Conservation (phyloP, 768 basidiomycete genomes). For the Suillus ampliporus region DNA sequence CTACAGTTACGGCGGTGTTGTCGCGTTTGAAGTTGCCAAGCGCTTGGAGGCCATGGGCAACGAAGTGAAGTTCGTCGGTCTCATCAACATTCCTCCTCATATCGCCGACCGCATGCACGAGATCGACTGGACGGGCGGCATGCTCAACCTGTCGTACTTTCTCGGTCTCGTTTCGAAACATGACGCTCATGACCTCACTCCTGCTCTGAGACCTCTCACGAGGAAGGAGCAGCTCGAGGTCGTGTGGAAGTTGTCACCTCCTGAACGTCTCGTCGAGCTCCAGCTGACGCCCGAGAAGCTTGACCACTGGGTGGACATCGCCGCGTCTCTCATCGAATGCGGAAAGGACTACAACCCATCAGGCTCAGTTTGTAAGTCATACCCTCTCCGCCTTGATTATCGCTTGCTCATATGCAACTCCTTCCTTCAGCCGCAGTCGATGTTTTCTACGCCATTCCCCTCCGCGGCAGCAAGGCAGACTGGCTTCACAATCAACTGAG, state of each 20-base stretch:
- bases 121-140: constrained; percentile 45
- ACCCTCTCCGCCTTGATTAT: too few species aligned
- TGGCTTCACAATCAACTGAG: constrained; percentile 37
- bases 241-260: constrained; percentile 34
- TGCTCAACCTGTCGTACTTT: constrained; percentile 49
- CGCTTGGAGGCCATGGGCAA: constrained; percentile 33
- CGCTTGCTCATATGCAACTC: constrained; percentile 5
- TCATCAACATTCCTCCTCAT: constrained; percentile 43
- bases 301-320: constrained; percentile 36
- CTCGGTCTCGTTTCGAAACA: constrained; percentile 41
- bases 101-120: constrained; percentile 48
- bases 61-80: constrained; percentile 39
- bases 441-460: constrained; percentile 36
- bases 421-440: constrained; percentile 21
- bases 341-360: constrained; percentile 32
- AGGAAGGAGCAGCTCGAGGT: constrained; percentile 30
- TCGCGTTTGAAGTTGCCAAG: constrained; percentile 44
- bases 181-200: constrained; percentile 27
- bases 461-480: constrained; percentile 33
- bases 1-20: constrained; percentile 45
- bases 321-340: constrained; percentile 36
- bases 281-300: constrained; percentile 33
- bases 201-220: constrained; percentile 24
- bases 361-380: constrained; percentile 32
- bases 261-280: constrained; percentile 34